Evolutionary conservation across 495 filamentous ascomycete genomes (phyloP), one percentile per base, ranked within the genome.

Genomic region (Copromyces sp.): DNA sequence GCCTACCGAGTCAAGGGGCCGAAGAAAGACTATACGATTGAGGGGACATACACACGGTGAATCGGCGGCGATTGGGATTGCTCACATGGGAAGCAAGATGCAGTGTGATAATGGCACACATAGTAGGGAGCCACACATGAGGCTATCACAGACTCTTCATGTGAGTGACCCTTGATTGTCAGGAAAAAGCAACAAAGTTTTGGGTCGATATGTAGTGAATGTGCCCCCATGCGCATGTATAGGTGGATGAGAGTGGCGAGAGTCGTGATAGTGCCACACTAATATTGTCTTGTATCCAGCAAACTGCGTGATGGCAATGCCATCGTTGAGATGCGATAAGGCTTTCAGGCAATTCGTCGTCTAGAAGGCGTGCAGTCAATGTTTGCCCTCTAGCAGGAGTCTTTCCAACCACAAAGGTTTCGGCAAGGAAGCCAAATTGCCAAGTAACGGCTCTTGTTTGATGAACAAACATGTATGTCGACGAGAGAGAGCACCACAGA

Each of bases 11-110:
- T 92, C 53, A 87, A 83, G 68, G 91, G 90, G 1, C 91, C 90
- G 40, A 85, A 87, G 74, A 92, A 92, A 79, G 87, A 92, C 77
- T 93, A 92, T 79, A 85, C 78, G 1, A 87, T 88, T 47, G 78
- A 85, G 70, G 87, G 84, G 8, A 73, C 78, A 0, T 90, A 89
- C 73, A 81, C 72, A 40, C 77, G 83, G 69, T 78, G 69, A 73
- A 72, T 59, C 7, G 37, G 61, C 7, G 37, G 61, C 37, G 40
- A 44, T 35, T 70, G 11, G 29, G 39, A 47, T 12, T 65, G 53
- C 29, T 61, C 29, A 37, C 53, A 35, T 65, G 7, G 53, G 32
- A 37, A 35, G 24, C 29, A 17, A 35, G 29, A 35, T 17, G 53
- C 24, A 65, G 29, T 35, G 29, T 65, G 53, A 35, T 65, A 65